These are phyloP conservation scores for Cadophora sp. DNA, from an alignment of 2,329 filamentous ascomycete species.

Conservation along the genomic window DNA sequence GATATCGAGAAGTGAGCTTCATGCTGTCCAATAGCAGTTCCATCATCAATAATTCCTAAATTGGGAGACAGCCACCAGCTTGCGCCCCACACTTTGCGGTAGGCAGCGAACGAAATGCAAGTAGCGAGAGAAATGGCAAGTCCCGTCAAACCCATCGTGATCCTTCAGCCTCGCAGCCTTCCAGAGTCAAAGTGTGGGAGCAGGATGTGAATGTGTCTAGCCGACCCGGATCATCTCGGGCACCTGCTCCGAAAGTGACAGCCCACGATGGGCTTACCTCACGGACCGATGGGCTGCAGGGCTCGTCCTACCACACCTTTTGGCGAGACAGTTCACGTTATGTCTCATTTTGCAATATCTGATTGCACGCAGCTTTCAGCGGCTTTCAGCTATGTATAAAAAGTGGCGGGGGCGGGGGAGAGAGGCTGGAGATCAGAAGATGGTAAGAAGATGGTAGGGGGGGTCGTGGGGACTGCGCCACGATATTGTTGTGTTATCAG, in stretches of 20 bases:
- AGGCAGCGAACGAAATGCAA: not conserved
- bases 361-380: slow-evolving; percentile 12
- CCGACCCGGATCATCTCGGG: not conserved
- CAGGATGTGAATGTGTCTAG: not conserved
- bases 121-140: not conserved
- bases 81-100: not conserved
- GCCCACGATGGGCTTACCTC: not conserved
- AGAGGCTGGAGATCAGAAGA: slow-evolving; percentile 6
- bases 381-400: not conserved
- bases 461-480: not conserved
- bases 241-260: not conserved
- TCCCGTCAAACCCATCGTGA: not conserved
- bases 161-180: slow-evolving; percentile 9
- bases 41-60: not conserved
- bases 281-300: not conserved
- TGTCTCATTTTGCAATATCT: not conserved
- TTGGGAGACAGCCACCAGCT: not conserved
- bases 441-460: no score
- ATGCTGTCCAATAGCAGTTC: not conserved
- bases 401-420: not conserved
- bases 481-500: no score
- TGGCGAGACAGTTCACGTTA: not conserved
- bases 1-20: not conserved
- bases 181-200: not conserved
- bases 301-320: not conserved